Evolutionary conservation across 1,284 basidiomycete genomes (phyloP), one percentile per base, ranked within the genome.

Genomic region (Apiotrichum laibachii): DNA sequence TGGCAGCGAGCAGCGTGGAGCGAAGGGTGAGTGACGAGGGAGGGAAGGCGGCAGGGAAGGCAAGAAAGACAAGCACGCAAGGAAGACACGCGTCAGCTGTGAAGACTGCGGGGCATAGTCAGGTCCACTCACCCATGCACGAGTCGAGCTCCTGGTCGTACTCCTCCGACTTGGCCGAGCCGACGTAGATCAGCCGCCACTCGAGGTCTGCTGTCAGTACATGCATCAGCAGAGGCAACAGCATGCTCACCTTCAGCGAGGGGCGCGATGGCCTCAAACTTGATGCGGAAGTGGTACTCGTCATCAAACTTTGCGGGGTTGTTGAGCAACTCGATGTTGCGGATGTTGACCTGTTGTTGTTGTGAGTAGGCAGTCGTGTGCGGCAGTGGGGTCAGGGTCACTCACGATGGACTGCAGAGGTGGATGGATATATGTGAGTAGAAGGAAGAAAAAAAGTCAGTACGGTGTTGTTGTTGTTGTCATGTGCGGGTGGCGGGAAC

Each of bases 101-200:
- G 7, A 53, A 51, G 50, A 59, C 54, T 21, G 39, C 53, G 11
- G 10, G 8, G 8, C 3, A 26, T 33, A 37, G 12, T 13, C 37
- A 10, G 3, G 37, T 37, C 12, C 5, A 69, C 73, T 73, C 68
- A 75, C 81, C 92, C 67, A 95, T 87, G 76, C 90, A 95, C 71
- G 91, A 90, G 75, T 98, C 95, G 10, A 98, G 83, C 77, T 97
- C 94, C 77, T 98, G 94, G 78, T 97, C 94, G 53, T 91, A 88
- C 54, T 90, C 86, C 72, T 92, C 90, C 69, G 89, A 86, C 18
- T 88, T 92, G 0, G 96, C 93, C 1, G 89, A 93, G 5, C 96
- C 93, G 54, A 99, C 95, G 76, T 97, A 99, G 64, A 97, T 92
- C 64, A 99, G 85, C 67, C 87, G 88, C 95, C 95, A 99, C 78